These are phyloP conservation scores for Neurospora sp. DNA, from an alignment of 2,329 filamentous ascomycete genomes.

Conservation along the genomic window DNA sequence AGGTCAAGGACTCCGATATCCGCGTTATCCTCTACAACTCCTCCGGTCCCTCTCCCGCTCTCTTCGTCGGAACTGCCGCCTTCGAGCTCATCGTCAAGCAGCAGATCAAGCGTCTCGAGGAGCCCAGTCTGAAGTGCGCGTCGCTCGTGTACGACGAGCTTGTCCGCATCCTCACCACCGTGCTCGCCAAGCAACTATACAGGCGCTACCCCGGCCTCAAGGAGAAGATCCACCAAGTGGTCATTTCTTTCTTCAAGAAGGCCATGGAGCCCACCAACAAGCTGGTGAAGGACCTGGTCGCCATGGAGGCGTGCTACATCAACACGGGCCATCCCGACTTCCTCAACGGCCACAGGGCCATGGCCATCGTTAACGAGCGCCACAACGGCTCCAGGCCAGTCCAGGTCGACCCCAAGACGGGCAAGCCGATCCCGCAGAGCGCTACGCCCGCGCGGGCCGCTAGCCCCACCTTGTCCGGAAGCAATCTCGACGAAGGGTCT, in stretches of 20 bases:
- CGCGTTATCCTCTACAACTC: constrained; percentile 97
- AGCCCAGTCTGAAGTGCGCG: constrained; percentile 94
- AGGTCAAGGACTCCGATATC: constrained; percentile 96
- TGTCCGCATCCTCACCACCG: constrained; percentile 85
- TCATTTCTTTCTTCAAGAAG: constrained; percentile 95
- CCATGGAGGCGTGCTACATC: constrained; percentile 95
- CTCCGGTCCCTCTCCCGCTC: constrained; percentile 90
- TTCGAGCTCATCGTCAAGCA: constrained; percentile 98
- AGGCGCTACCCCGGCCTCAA: constrained; percentile 88
- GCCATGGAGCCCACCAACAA: constrained; percentile 98
- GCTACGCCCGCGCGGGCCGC: constrained; percentile 60
- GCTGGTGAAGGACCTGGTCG: constrained; percentile 81
- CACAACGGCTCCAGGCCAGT: constrained; percentile 74
- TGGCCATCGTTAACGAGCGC: constrained; percentile 95
- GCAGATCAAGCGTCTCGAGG: constrained; percentile 92
- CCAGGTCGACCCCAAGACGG: constrained; percentile 96
- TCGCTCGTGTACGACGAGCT: constrained; percentile 95
- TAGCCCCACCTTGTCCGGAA: constrained; percentile 54
- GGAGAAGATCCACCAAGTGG: constrained; percentile 91
- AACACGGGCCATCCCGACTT: constrained; percentile 99
- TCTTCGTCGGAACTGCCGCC: constrained; percentile 96
- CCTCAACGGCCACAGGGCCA: constrained; percentile 89
- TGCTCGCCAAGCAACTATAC: constrained; percentile 83
- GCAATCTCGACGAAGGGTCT: constrained; percentile 29
- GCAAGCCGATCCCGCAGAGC: constrained; percentile 69